A percentile compares a stretch with the other conserved stretches of the same genome.
Evolutionary conservation across 2,329 filamentous ascomycete species (phyloP).

Genomic region (Waltergamsia citrina): DNA sequence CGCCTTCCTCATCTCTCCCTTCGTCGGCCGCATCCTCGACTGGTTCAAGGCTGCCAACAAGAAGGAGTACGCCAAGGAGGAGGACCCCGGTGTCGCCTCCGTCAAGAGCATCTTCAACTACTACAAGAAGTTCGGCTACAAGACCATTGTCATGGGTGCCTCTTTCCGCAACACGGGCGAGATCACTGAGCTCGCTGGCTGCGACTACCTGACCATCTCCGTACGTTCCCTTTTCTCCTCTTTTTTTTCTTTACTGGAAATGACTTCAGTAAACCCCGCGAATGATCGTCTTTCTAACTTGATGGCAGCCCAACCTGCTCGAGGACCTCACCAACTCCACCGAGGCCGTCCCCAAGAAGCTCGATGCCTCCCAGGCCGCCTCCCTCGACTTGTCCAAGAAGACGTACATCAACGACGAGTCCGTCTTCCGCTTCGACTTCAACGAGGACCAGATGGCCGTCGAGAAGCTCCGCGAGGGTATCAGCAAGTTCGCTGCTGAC

Average conservation of each 20-base stretch:
- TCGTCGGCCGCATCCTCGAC: constrained; percentile 97
- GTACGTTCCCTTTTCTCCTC: constrained; percentile 39
- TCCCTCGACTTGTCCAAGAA: constrained; percentile 76
- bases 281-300: not conserved
- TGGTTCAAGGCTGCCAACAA: constrained; percentile 97
- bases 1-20: constrained; percentile 97
- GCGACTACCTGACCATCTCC: constrained; percentile 97
- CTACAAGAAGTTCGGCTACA: constrained; percentile 99
- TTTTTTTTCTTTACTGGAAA: not conserved
- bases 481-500: constrained; percentile 98
- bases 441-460: constrained; percentile 99
- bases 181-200: constrained; percentile 96
- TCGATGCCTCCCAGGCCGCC: constrained; percentile 58
- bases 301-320: constrained; percentile 84
- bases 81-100: constrained; percentile 93
- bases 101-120: constrained; percentile 97
- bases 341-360: constrained; percentile 82
- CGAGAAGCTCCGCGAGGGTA: constrained; percentile 98
- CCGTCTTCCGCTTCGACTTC: constrained; percentile 95
- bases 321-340: constrained; percentile 87
- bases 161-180: constrained; percentile 95
- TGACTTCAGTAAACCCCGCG: not conserved
- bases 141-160: constrained; percentile 99
- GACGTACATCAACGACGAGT: constrained; percentile 82
- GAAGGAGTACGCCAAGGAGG: constrained; percentile 82